Evolutionary conservation across 768 basidiomycete species (phyloP).

Genomic region (Lactarius hengduanensis): DNA sequence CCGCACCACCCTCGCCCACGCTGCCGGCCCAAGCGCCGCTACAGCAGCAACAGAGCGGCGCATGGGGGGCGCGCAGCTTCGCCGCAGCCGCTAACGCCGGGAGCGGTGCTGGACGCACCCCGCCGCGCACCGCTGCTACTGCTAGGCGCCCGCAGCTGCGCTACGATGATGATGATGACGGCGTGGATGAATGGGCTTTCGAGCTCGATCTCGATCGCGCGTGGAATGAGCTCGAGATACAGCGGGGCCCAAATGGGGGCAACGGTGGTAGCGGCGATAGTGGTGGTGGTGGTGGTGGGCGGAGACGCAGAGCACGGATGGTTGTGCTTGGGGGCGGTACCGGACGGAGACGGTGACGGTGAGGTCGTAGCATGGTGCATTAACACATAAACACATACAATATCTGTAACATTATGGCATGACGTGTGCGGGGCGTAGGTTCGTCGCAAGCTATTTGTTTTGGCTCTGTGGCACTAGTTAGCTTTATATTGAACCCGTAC

Average conservation of each 20-base stretch:
- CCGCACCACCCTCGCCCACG: constrained; percentile 1
- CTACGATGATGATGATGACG: constrained; percentile 31
- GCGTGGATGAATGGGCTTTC: constrained; percentile 70
- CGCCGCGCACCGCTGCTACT: constrained; percentile 29
- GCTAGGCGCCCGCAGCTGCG: constrained; percentile 28
- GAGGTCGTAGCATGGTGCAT: background rate
- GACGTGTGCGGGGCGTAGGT: background rate
- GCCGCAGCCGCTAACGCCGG: constrained; percentile 71
- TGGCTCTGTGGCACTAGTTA: no score
- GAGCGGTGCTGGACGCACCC: constrained; percentile 30
- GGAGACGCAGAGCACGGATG: constrained; percentile 60
- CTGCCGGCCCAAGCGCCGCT: background rate
- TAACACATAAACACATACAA: background rate
- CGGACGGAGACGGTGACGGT: constrained; percentile 43
- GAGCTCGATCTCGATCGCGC: constrained; percentile 48
- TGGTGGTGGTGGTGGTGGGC: constrained; percentile 42
- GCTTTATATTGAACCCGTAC: no score
- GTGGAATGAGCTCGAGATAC: constrained; percentile 74
- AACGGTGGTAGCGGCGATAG: background rate
- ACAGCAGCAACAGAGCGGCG: constrained; percentile 40
- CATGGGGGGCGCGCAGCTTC: constrained; percentile 80
- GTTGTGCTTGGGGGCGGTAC: constrained; percentile 69
- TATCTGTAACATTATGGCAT: constrained; percentile 3
- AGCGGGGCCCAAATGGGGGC: constrained; percentile 39
- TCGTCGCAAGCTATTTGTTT: background rate